Conservation (phyloP, 1,284 basidiomycete genomes). For the Ceratobasidium sp. region DNA sequence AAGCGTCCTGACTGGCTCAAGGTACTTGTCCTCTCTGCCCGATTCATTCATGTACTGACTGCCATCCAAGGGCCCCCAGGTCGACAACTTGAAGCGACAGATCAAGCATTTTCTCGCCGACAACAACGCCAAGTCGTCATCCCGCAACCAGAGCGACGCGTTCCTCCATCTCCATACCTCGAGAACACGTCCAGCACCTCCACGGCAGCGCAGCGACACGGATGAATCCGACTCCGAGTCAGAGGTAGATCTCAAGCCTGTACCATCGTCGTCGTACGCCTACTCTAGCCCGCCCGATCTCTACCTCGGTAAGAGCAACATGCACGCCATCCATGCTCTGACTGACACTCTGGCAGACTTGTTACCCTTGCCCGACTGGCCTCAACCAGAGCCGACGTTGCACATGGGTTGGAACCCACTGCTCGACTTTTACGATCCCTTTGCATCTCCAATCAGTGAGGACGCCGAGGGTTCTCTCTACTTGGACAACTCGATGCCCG, state of each 20-base stretch:
- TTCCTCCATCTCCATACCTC: conserved; percentile 7
- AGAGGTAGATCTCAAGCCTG: conserved; percentile 7
- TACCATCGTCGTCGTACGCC: background rate
- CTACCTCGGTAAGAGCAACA: background rate
- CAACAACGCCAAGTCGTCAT: conserved; percentile 30
- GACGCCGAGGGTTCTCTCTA: background rate
- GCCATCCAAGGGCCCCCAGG: background rate
- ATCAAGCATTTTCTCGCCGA: conserved; percentile 39
- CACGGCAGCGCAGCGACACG: conserved; percentile 12
- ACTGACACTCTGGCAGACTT: background rate
- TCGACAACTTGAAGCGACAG: conserved; percentile 26
- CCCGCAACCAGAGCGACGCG: conserved; percentile 11
- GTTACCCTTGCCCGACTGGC: background rate
- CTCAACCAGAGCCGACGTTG: background rate
- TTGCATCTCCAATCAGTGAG: background rate
- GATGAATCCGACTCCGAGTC: conserved; percentile 23
- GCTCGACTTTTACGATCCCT: background rate
- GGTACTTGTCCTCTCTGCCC: conserved; percentile 28
- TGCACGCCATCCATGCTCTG: background rate
- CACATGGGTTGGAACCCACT: background rate
- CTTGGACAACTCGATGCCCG: conserved; percentile 4
- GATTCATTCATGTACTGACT: background rate
- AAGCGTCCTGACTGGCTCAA: conserved; percentile 64
- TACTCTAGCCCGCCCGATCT: background rate
- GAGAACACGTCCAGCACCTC: background rate